Percentiles rank a stretch among this genome's conserved stretches.
These are phyloP conservation scores for Polytrichum formosum DNA, from an alignment of 225 moss, liverwort and hornwort genomes.

Conservation along the genomic window DNA sequence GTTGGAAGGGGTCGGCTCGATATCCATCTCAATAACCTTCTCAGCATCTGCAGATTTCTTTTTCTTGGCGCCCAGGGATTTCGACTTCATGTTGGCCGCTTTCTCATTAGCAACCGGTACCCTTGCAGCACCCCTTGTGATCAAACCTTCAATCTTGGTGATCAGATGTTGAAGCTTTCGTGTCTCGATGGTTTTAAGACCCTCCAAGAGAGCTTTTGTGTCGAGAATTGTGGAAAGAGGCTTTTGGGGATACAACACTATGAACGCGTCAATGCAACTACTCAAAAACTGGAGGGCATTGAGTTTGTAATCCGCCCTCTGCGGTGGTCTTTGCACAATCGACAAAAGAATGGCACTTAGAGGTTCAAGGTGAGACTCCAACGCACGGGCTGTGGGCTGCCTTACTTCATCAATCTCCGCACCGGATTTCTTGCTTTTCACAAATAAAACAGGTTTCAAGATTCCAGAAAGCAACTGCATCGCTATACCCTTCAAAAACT, in stretches of 20 bases:
- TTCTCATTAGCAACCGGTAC: not conserved
- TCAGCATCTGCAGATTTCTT: not conserved
- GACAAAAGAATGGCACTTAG: slow-evolving; percentile 41
- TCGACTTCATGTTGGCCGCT: not conserved
- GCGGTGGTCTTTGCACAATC: slow-evolving; percentile 44
- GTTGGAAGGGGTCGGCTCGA: not conserved
- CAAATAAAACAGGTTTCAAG: slow-evolving; percentile 28
- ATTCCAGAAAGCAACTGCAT: slow-evolving; percentile 55
- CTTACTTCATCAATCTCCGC: slow-evolving; percentile 13
- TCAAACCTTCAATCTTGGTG: slow-evolving; percentile 29
- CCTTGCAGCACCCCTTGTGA: slow-evolving; percentile 11
- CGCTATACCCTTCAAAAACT: slow-evolving; percentile 56
- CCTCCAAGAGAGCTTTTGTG: slow-evolving; percentile 20
- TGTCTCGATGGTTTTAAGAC: slow-evolving; percentile 41
- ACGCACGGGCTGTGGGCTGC: slow-evolving; percentile 14
- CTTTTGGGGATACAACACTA: slow-evolving; percentile 41
- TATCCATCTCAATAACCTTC: not conserved
- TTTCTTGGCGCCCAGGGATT: not conserved
- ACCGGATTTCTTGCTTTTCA: slow-evolving; percentile 33
- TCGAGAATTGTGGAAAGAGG: slow-evolving; percentile 37
- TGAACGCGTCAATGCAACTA: slow-evolving; percentile 39
- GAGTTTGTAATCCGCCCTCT: slow-evolving; percentile 33
- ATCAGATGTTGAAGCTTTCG: slow-evolving; percentile 40
- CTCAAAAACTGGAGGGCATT: slow-evolving; percentile 59
- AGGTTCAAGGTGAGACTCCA: slow-evolving; percentile 49